Evolutionary conservation across 176 grass and related monocot genomes (phyloP), one percentile per base, ranked within the genome.

Genomic region (Rhipidocladum racemiflorum): DNA sequence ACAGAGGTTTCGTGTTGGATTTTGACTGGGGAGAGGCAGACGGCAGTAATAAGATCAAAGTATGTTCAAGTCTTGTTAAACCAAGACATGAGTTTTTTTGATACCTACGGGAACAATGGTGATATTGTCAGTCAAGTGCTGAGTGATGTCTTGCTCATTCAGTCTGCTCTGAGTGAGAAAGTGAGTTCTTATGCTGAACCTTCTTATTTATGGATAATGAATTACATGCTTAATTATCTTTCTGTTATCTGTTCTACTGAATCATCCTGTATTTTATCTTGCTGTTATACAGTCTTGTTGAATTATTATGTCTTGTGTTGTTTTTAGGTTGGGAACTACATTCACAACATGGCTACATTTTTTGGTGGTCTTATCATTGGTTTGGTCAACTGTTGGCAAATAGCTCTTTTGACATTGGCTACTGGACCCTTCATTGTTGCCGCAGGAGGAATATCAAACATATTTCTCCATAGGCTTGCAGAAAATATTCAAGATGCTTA

Each of bases 401-500:
- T 99, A 84, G 92, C 92, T 59, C 83, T 95, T 78, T 72, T 99
- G 67, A 99, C 96, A 78, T 74, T 99, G 74, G 96, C 90, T 29
- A 99, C 92, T 79, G 96, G 96, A 43, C 92, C 92, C 28, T 99
- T 99, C 83, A 99, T 99, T 84, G 92, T 99, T 79, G 96, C 92
- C 13, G 96, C 96, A 91, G 96, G 96, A 89, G 96, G 96, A 86
- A 95, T 99, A 88, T 99, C 96, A 86, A 99, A 99, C 60, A 99
- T 99, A 82, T 99, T 99, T 90, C 92, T 99, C 56, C 96, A 99
- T 63, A 94, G 92, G 68, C 92, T 99, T 82, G 92, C 96, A 74
- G 96, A 99, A 93, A 99, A 95, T 86, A 98, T 98, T 89, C 96
- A 98, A 84, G 96, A 98, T 83, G 92, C 96, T 44, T 98, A 98